A percentile compares a stretch with the other conserved stretches of the same genome.
These are phyloP conservation scores for Nidularia sp. DNA, from an alignment of 768 basidiomycete species.

Conservation along the genomic window DNA sequence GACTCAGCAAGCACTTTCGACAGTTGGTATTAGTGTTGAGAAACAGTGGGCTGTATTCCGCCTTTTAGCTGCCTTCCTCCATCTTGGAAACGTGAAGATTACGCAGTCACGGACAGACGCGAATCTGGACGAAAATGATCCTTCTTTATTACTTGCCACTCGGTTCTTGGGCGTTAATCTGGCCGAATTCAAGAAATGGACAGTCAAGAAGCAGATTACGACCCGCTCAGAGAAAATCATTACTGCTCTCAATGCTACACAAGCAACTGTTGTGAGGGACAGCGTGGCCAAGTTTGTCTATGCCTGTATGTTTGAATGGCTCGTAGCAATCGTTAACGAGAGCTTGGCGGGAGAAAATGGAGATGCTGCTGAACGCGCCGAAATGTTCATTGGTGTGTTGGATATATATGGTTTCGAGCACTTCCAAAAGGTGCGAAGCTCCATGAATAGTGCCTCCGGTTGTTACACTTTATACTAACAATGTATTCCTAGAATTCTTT, in stretches of 20 bases:
- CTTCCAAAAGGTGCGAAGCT: conserved; percentile 77
- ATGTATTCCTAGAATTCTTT: conserved; percentile 64
- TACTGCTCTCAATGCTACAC: conserved; percentile 76
- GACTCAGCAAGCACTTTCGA: conserved; percentile 93
- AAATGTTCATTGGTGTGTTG: conserved; percentile 98
- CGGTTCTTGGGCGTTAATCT: conserved; percentile 87
- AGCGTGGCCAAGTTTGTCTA: conserved; percentile 98
- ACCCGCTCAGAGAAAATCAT: conserved; percentile 96
- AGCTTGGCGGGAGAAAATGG: conserved; percentile 94
- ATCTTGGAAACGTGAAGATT: conserved; percentile 97
- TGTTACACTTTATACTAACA: conserved; percentile 1
- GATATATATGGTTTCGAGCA: conserved; percentile 98
- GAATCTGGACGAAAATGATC: conserved; percentile 76
- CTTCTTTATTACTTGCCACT: conserved; percentile 76
- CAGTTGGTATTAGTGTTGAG: conserved; percentile 96
- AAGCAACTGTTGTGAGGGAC: conserved; percentile 92
- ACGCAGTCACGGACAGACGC: conserved; percentile 79
- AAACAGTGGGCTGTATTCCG: conserved; percentile 98
- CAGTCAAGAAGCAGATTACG: conserved; percentile 93
- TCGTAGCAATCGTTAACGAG: conserved; percentile 96
- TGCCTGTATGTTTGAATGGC: conserved; percentile 97
- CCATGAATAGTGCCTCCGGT: neutral
- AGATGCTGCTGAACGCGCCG: conserved; percentile 82
- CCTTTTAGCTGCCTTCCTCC: conserved; percentile 86
- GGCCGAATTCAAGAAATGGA: conserved; percentile 98